Evolutionary conservation across 345 rosid species (phyloP).

Genomic region (Ceriops zippeliana): DNA sequence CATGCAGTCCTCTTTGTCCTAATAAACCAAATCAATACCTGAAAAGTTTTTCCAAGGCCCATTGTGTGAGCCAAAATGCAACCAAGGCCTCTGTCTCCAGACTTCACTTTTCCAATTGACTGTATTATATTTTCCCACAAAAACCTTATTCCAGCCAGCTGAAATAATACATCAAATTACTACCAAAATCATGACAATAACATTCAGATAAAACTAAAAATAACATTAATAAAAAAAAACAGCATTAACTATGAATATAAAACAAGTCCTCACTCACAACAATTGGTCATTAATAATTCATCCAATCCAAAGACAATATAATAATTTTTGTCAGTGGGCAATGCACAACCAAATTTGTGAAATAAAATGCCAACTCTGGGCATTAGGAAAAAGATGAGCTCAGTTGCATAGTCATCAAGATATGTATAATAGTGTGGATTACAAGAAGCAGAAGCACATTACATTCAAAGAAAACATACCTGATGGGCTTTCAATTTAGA

Average conservation of each 20-base stretch:
- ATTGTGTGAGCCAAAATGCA: constrained; percentile 98
- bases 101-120: constrained; percentile 72
- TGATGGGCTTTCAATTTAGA: constrained; percentile 89
- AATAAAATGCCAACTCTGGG: background rate
- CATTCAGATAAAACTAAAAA: too few relatives aligned
- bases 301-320: background rate
- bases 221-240: too few relatives aligned
- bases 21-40: constrained; percentile 43
- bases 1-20: background rate
- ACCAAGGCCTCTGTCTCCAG: constrained; percentile 97
- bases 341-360: background rate
- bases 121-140: constrained; percentile 98
- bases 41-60: constrained; percentile 99
- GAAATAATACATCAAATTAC: constrained; percentile 27
- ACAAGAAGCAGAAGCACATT: background rate
- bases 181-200: background rate
- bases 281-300: background rate
- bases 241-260: background rate
- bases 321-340: background rate
- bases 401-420: background rate
- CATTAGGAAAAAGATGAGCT: background rate
- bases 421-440: background rate
- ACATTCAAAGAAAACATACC: constrained; percentile 36
- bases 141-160: constrained; percentile 94
- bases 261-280: background rate